phyloP scores from a whole-genome alignment of 257 asterid species.

The Penstemon davidsonii region DNA sequence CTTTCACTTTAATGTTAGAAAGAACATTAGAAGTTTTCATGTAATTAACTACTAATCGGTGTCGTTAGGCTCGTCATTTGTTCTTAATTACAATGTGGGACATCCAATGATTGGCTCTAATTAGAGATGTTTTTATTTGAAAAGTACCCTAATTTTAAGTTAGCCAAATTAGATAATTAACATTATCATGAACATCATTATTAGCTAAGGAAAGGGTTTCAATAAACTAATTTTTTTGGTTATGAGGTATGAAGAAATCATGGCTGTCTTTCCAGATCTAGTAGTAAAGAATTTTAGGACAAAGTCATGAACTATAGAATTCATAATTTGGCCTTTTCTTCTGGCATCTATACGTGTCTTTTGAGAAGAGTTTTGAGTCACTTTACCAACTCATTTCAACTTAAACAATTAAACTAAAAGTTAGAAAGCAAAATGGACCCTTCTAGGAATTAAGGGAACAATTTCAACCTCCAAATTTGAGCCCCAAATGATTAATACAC shows the following conservation, averaged over 20 bases:
- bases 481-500: constrained; percentile 29
- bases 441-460: not conserved
- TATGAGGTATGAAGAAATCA: constrained; percentile 51
- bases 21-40: constrained; percentile 8
- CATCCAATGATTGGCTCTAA: constrained; percentile 49
- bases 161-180: constrained; percentile 24
- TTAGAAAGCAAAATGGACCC: constrained; percentile 18
- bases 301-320: constrained; percentile 32
- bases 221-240: constrained; percentile 26
- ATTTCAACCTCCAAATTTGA: constrained; percentile 14
- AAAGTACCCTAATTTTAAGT: constrained; percentile 19
- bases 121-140: constrained; percentile 26
- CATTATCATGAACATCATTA: constrained; percentile 49
- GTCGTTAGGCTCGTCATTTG: constrained; percentile 23
- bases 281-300: constrained; percentile 33
- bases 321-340: constrained; percentile 43
- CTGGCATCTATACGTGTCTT: constrained; percentile 47
- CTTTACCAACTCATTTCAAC: constrained; percentile 48
- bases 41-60: constrained; percentile 17
- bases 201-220: constrained; percentile 30
- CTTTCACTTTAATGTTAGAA: constrained; percentile 26
- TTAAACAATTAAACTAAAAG: constrained; percentile 10
- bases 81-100: constrained; percentile 22
- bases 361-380: constrained; percentile 51
- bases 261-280: constrained; percentile 53